A percentile compares a stretch with the other conserved stretches of the same genome.
Evolutionary conservation across 495 filamentous ascomycete species (phyloP).

Genomic region (Penicillium roqueforti): DNA sequence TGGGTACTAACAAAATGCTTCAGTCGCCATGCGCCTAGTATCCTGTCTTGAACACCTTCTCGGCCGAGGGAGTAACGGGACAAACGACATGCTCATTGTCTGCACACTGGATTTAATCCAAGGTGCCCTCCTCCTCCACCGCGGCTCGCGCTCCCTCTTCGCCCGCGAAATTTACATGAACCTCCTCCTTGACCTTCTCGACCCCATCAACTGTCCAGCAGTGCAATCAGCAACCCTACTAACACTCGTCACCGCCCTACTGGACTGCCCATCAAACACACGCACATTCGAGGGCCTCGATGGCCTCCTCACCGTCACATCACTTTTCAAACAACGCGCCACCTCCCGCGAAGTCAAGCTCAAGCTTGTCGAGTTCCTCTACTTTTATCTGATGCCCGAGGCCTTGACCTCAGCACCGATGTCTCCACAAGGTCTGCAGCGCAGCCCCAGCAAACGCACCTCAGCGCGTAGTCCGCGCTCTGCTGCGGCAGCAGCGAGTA

Average conservation of each 20-base stretch:
- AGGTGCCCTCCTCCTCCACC: constrained; percentile 84
- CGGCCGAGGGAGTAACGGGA: constrained; percentile 70
- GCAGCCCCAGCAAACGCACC: constrained; percentile 68
- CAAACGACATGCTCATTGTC: constrained; percentile 85
- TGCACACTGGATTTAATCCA: constrained; percentile 87
- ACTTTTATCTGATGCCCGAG: constrained; percentile 98
- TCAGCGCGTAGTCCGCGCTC: constrained; percentile 35
- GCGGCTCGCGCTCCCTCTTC: constrained; percentile 85
- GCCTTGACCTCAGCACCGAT: constrained; percentile 47
- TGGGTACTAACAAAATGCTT: neutral
- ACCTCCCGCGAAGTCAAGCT: constrained; percentile 86
- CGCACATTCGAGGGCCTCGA: constrained; percentile 91
- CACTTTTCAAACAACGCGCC: constrained; percentile 78
- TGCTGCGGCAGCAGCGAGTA: constrained; percentile 29
- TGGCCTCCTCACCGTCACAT: constrained; percentile 88
- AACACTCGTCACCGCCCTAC: constrained; percentile 80
- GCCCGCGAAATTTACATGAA: constrained; percentile 93
- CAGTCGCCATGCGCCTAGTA: constrained; percentile 80
- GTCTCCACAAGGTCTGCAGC: constrained; percentile 51
- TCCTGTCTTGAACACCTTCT: constrained; percentile 83
- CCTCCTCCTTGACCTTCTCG: constrained; percentile 88
- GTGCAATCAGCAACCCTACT: constrained; percentile 87
- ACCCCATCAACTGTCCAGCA: constrained; percentile 83
- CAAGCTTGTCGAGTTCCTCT: constrained; percentile 89
- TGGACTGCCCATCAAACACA: constrained; percentile 78